Base-by-base conservation (phyloP, 306 rosid genomes). In the Cercis canadensis region DNA sequence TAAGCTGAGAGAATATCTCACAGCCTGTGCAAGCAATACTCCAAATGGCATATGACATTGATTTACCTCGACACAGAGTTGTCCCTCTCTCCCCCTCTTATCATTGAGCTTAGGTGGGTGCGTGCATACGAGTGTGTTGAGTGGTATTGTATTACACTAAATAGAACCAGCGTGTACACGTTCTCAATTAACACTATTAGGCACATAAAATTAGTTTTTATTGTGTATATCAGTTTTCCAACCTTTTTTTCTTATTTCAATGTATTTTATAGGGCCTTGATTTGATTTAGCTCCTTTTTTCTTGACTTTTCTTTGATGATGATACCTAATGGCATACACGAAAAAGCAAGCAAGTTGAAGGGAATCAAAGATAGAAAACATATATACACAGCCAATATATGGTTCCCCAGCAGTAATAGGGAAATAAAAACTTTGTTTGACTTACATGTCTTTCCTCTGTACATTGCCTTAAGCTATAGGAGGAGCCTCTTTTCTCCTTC, bases 381-480 rank as follows among this genome's bases (percentile, higher is more conserved):
- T 59, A 64, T 39, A 65, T 14, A 18, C 36, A 61, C 34, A 61
- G 21, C n/a, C 40, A 1, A 58, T 2, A 11, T 3, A 29, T 14
- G 40, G 4, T 63, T 13, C 33, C 33, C 37, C 3, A 59, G 8
- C 43, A 29, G 5, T 45, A 19, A 75, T n/a, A 64, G 46, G 32
- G 54, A 67, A 74, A 40, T 14, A 11, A 61, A 65, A 57, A 58
- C 82, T 47, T 76, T 65, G 65, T 71, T 79, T 71, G 55, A 82
- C 76, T 77, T 77, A 69, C 65, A 62, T 78, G 60, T 54, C 46
- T 74, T 85, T 74, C 73, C 71, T 69, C 78, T 84, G 89, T 86
- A 82, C 85, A 86, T 39, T 69, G 82, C 66, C 68, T 78, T 84
- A 62, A 54, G 56, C 71, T 67, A 63, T 50, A 57, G 43, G 43